Evolutionary conservation across 371 early-diverging fungal species (phyloP).

Genomic region (Zancudomyces culisetae): DNA sequence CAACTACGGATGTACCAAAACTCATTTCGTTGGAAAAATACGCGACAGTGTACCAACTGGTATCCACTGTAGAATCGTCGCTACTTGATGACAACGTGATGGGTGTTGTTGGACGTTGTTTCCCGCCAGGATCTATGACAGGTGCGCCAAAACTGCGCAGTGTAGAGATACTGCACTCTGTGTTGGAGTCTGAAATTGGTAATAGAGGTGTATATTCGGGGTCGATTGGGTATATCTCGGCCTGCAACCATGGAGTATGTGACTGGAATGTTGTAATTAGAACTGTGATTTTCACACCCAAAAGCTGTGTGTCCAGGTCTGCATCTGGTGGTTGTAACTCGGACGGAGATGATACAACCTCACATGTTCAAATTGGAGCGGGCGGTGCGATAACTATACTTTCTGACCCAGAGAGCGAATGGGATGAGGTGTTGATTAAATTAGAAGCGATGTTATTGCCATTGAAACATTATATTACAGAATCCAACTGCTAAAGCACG

Average conservation of each 20-base stretch:
- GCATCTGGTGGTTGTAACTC: background rate
- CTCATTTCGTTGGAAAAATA: slow-evolving; percentile 82
- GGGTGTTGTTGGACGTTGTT: slow-evolving; percentile 52
- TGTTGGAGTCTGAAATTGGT: slow-evolving; percentile 30
- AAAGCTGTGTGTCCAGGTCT: background rate
- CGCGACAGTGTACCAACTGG: slow-evolving; percentile 83
- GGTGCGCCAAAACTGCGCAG: slow-evolving; percentile 89
- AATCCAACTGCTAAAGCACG: no score
- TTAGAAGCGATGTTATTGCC: slow-evolving; percentile 4
- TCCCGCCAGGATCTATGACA: slow-evolving; percentile 95
- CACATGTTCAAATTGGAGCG: slow-evolving; percentile 51
- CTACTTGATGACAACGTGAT: slow-evolving; percentile 23
- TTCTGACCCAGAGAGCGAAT: slow-evolving; percentile 69
- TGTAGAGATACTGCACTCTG: slow-evolving; percentile 48
- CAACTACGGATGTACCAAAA: slow-evolving; percentile 54
- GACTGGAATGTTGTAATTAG: slow-evolving; percentile 73
- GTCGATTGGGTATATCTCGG: slow-evolving; percentile 70
- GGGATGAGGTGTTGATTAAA: slow-evolving; percentile 45
- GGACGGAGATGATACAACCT: background rate
- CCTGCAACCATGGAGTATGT: slow-evolving; percentile 29
- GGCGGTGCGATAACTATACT: slow-evolving; percentile 85
- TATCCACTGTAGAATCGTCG: slow-evolving; percentile 59
- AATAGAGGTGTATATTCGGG: slow-evolving; percentile 82
- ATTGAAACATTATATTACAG: no score
- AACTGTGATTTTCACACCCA: slow-evolving; percentile 19